phyloP scores from a whole-genome alignment of 441 rosid genomes.

The Brassica hybrid region DNA sequence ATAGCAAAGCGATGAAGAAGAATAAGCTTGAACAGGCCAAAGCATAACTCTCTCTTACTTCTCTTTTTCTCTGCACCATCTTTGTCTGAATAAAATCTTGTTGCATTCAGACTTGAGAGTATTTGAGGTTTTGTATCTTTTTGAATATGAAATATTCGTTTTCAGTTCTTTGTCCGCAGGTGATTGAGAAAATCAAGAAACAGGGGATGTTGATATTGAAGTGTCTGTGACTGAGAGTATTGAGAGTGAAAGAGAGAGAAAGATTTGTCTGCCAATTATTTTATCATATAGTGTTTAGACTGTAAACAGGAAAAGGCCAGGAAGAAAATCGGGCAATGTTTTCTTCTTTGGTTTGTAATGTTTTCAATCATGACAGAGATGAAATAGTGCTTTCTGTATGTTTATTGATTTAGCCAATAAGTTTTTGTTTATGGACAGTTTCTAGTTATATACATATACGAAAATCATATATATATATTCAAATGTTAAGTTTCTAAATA shows the following conservation, averaged over 20 bases:
- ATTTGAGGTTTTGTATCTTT: slow-evolving; percentile 11
- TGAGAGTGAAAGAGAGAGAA: slow-evolving; percentile 28
- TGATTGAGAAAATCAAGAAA: slow-evolving; percentile 26
- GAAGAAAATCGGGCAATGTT: slow-evolving; percentile 21
- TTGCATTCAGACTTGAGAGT: slow-evolving; percentile 16
- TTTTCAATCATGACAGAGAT: slow-evolving; percentile 24
- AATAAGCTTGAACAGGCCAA: slow-evolving; percentile 39
- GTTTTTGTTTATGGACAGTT: background rate
- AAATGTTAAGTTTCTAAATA: background rate
- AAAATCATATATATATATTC: background rate
- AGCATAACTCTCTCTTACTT: slow-evolving; percentile 10
- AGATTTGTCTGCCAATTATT: slow-evolving; percentile 61
- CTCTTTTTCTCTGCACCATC: slow-evolving; percentile 42
- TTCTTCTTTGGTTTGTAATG: slow-evolving; percentile 20
- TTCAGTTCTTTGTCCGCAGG: slow-evolving; percentile 23
- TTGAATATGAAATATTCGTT: slow-evolving; percentile 18
- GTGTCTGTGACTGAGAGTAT: slow-evolving; percentile 48
- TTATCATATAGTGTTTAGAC: slow-evolving; percentile 27
- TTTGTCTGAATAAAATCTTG: slow-evolving; percentile 34
- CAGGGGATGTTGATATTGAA: slow-evolving; percentile 39
- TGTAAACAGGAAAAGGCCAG: slow-evolving; percentile 35
- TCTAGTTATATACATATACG: background rate
- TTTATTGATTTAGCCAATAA: slow-evolving; percentile 16
- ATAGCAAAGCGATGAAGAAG: slow-evolving; percentile 47
- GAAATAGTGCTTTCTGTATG: background rate